These are phyloP conservation scores for Yamadazyma olivae DNA, from an alignment of 805 yeast genomes.

Conservation along the genomic window DNA sequence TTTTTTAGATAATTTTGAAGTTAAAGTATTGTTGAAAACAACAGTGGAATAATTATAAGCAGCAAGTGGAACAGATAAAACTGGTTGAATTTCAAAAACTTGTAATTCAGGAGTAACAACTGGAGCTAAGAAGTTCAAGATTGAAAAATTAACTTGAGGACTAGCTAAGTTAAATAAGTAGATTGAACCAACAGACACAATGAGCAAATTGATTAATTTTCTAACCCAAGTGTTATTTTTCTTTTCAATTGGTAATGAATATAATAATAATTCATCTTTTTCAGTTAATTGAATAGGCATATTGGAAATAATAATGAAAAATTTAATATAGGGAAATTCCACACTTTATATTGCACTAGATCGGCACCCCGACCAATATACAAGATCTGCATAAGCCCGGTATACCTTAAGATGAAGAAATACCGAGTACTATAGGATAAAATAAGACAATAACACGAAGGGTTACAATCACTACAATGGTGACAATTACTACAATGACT, in stretches of 20 bases:
- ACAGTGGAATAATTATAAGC: conserved; percentile 2
- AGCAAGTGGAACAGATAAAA: conserved; percentile 2
- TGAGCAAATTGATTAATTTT: neutral
- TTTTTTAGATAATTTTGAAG: conserved; percentile 2
- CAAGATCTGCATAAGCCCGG: too few species aligned
- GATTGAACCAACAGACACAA: neutral
- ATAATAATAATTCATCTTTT: neutral
- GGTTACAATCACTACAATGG: too few species aligned
- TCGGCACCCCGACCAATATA: too few species aligned
- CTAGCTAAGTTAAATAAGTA: neutral
- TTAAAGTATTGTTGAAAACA: conserved; percentile 9
- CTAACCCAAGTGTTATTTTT: conserved; percentile 3
- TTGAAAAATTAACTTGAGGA: neutral
- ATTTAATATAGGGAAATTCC: too few species aligned
- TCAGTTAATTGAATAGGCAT: conserved; percentile 4
- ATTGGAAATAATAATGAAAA: too few species aligned
- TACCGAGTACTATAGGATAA: too few species aligned
- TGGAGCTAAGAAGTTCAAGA: neutral
- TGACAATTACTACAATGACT: too few species aligned
- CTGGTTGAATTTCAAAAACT: conserved; percentile 12
- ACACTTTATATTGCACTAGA: too few species aligned
- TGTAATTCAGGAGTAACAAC: conserved; percentile 5
- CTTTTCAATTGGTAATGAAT: too few species aligned
- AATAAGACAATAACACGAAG: too few species aligned
- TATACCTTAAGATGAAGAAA: too few species aligned